These are phyloP conservation scores for Neocucurbitaria cava DNA, from an alignment of 2,329 filamentous ascomycete species.

Conservation along the genomic window DNA sequence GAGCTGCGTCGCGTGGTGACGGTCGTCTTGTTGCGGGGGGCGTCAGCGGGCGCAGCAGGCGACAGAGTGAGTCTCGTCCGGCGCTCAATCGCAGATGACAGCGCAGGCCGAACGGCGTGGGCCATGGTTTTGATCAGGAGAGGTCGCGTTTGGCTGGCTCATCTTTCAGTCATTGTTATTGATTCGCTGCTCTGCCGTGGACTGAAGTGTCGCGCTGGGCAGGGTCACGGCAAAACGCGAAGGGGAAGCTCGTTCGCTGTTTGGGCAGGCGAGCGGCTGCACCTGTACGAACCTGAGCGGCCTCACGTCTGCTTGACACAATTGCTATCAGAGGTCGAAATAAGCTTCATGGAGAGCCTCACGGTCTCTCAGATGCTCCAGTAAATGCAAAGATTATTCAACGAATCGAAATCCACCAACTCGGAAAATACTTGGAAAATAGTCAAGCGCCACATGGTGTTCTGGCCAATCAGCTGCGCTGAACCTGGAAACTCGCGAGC, in stretches of 20 bases:
- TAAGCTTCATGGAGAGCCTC: conserved; percentile 21
- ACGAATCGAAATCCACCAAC: conserved; percentile 26
- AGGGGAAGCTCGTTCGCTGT: conserved; percentile 37
- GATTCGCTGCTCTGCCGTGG: conserved; percentile 37
- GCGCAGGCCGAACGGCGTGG: conserved; percentile 32
- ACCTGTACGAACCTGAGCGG: conserved; percentile 7
- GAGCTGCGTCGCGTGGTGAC: conserved; percentile 38
- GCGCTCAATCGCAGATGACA: conserved; percentile 45
- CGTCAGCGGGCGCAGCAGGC: conserved; percentile 36
- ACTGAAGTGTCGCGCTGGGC: conserved; percentile 37
- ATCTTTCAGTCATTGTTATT: conserved; percentile 34
- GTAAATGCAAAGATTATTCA: conserved; percentile 7
- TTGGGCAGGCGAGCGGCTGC: conserved; percentile 24
- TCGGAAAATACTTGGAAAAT: conserved; percentile 18
- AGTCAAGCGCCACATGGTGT: conserved; percentile 22
- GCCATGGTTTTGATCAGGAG: conserved; percentile 29
- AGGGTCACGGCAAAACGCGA: conserved; percentile 31
- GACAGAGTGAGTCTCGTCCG: conserved; percentile 39
- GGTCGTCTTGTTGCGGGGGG: conserved; percentile 24
- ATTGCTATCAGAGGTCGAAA: conserved; percentile 15
- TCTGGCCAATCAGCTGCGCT: conserved; percentile 20
- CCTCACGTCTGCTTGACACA: conserved; percentile 12
- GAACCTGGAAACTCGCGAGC: not conserved
- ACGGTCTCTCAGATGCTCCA: conserved; percentile 9
- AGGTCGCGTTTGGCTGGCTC: conserved; percentile 31